phyloP scores from a whole-genome alignment of 768 basidiomycete species.

The Leccinellum albellum region DNA sequence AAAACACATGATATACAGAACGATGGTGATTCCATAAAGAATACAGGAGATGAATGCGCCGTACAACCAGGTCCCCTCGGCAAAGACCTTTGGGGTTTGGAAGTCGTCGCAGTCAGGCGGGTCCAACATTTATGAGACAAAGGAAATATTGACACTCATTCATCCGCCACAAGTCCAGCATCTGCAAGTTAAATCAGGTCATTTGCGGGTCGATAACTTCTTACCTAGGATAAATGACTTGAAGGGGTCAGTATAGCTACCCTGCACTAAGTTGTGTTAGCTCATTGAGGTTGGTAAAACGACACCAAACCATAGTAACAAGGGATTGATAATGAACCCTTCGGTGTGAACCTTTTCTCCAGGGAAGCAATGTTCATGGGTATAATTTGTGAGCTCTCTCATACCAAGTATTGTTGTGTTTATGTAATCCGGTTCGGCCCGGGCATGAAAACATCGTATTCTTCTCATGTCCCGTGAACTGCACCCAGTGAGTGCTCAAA shows the following conservation, averaged over 20 bases:
- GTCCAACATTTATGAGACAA: slow-evolving; percentile 15
- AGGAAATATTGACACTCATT: not conserved
- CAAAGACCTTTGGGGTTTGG: slow-evolving; percentile 14
- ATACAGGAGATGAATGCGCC: slow-evolving; percentile 28
- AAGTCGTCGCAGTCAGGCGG: slow-evolving; percentile 1
- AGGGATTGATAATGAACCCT: no score
- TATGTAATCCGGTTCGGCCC: no score
- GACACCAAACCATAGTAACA: no score
- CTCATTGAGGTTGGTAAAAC: not conserved
- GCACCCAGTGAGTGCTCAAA: no score
- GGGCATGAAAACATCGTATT: no score
- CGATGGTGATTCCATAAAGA: slow-evolving; percentile 29
- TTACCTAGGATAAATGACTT: no score
- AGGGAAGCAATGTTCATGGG: not conserved
- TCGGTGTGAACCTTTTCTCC: not conserved
- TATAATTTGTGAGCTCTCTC: no score
- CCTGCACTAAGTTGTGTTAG: not conserved
- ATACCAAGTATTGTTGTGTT: no score
- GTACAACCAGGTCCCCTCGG: slow-evolving; percentile 29
- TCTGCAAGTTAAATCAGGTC: not conserved
- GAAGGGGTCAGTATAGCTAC: not conserved
- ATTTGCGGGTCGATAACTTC: not conserved
- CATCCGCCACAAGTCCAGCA: not conserved
- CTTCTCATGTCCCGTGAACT: no score
- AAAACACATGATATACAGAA: slow-evolving; percentile 24